Conservation (phyloP, 129 eudicot genomes). For the Flaveria trinervia region DNA sequence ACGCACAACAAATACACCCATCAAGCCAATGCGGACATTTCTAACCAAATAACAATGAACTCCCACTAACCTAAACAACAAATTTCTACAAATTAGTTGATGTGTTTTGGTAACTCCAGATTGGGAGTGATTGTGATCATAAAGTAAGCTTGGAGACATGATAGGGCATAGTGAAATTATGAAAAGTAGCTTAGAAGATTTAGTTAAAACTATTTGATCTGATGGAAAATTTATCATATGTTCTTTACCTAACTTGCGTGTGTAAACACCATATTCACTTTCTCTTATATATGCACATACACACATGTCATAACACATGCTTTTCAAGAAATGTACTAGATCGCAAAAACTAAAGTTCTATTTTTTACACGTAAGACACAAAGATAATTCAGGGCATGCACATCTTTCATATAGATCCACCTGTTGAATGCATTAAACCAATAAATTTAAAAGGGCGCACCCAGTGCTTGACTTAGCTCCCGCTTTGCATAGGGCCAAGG, state of each 20-base stretch:
- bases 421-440: not conserved
- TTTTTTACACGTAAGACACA: not conserved
- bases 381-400: not conserved
- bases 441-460: no score
- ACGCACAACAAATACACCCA: not conserved
- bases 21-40: not conserved
- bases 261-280: not conserved
- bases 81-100: not conserved
- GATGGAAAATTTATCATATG: not conserved
- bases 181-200: not conserved
- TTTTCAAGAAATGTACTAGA: not conserved
- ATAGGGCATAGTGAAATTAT: not conserved
- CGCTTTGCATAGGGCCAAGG: no score
- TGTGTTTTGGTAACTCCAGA: not conserved
- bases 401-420: not conserved
- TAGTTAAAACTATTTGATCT: not conserved
- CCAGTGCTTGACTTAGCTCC: no score
- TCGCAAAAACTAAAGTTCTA: not conserved
- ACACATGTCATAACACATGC: not conserved
- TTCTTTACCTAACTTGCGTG: not conserved
- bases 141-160: not conserved
- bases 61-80: not conserved
- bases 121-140: no score
- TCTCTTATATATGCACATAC: not conserved
- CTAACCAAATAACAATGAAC: not conserved